phyloP scores from a whole-genome alignment of 2,329 filamentous ascomycete genomes.

The Talaromyces pinophilus region DNA sequence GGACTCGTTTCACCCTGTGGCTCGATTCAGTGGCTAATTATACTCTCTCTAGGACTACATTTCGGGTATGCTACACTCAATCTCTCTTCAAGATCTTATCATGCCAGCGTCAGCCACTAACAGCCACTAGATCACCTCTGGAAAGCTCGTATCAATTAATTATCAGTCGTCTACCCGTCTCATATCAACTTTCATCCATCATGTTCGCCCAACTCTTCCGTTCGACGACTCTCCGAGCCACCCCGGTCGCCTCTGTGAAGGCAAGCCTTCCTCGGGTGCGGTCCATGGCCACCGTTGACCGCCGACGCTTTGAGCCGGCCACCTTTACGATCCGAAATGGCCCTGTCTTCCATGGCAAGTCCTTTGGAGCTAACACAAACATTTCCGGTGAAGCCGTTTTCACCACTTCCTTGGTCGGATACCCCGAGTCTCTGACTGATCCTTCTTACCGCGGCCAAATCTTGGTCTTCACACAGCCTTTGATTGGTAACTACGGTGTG shows the following conservation, averaged over 20 bases:
- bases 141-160: conserved; percentile 67
- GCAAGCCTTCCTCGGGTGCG: conserved; percentile 39
- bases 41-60: conserved; percentile 60
- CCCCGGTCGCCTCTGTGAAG: conserved; percentile 47
- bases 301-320: conserved; percentile 71
- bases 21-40: conserved; percentile 22
- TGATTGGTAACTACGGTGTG: conserved; percentile 98
- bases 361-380: conserved; percentile 94
- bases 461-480: conserved; percentile 93
- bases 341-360: conserved; percentile 92
- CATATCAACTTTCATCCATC: conserved; percentile 33
- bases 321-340: conserved; percentile 97
- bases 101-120: conserved; percentile 25
- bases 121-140: conserved; percentile 61
- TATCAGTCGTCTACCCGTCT: conserved; percentile 44
- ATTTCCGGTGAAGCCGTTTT: conserved; percentile 98
- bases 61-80: conserved; percentile 52
- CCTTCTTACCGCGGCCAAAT: conserved; percentile 79
- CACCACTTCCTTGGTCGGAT: conserved; percentile 95
- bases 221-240: conserved; percentile 51
- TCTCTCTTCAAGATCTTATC: not conserved
- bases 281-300: conserved; percentile 66
- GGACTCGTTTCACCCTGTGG: not conserved
- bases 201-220: conserved; percentile 60
- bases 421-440: conserved; percentile 82